phyloP scores from a whole-genome alignment of 1,284 basidiomycete species.

The Apiotrichum akiyoshidainum region DNA sequence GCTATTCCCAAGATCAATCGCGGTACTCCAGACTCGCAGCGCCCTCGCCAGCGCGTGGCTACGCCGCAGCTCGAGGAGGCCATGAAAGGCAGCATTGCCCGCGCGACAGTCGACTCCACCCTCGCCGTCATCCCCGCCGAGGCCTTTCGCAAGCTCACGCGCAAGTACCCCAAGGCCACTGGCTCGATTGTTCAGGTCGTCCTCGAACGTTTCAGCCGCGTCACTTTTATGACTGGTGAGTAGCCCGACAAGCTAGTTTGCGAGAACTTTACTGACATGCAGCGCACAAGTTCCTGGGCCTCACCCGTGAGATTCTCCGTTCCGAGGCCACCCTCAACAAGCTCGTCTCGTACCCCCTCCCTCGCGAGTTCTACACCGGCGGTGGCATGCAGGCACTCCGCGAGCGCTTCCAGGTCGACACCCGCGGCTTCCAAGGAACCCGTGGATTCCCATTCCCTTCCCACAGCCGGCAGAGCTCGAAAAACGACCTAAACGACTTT shows the following conservation, averaged over 20 bases:
- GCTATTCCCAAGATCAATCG: not conserved
- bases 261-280: constrained; percentile 54
- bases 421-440: not conserved
- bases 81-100: constrained; percentile 61
- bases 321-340: constrained; percentile 97
- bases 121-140: constrained; percentile 98
- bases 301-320: constrained; percentile 91
- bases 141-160: constrained; percentile 76
- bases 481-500: constrained; percentile 49
- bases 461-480: not conserved
- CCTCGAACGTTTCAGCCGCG: constrained; percentile 88
- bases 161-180: constrained; percentile 93
- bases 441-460: not conserved
- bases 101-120: constrained; percentile 90
- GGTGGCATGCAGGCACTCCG: constrained; percentile 85
- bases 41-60: not conserved
- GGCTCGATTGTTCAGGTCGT: constrained; percentile 76
- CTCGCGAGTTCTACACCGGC: constrained; percentile 86
- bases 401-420: constrained; percentile 61
- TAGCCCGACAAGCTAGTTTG: not conserved
- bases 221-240: constrained; percentile 72
- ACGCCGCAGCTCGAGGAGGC: constrained; percentile 13
- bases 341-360: constrained; percentile 90
- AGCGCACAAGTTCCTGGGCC: constrained; percentile 90
- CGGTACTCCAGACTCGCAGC: not conserved